Evolutionary conservation across 2,329 filamentous ascomycete species (phyloP).

Genomic region (Cryphonectria nitschkei): DNA sequence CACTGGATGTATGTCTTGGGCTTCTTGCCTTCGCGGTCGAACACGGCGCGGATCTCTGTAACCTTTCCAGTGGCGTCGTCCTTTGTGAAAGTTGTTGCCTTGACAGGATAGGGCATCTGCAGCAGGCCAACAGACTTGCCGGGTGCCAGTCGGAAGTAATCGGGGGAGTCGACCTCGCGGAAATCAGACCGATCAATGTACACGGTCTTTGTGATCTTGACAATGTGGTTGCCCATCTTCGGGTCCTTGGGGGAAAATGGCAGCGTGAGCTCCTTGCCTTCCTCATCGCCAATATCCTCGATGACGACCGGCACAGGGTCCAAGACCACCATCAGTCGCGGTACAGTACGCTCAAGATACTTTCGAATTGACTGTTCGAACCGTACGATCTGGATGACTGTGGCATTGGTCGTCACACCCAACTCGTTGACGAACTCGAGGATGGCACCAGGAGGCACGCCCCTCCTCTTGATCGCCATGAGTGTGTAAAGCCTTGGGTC

Average conservation of each 20-base stretch:
- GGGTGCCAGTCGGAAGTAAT: constrained; percentile 73
- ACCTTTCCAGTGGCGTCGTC: constrained; percentile 54
- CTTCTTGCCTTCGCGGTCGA: constrained; percentile 37
- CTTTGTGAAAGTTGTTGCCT: constrained; percentile 65
- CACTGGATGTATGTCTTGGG: constrained; percentile 62
- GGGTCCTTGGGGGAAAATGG: constrained; percentile 61
- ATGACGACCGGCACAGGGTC: constrained; percentile 84
- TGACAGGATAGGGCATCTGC: constrained; percentile 66
- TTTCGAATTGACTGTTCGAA: constrained; percentile 85
- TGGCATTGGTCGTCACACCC: constrained; percentile 81
- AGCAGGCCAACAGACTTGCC: constrained; percentile 70
- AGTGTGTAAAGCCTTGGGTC: constrained; percentile 89
- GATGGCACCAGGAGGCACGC: constrained; percentile 85
- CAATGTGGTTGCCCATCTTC: constrained; percentile 39
- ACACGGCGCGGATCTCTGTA: constrained; percentile 35
- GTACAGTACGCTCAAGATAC: constrained; percentile 86
- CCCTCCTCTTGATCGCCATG: constrained; percentile 79
- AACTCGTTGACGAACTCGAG: constrained; percentile 90
- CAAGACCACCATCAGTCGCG: constrained; percentile 85
- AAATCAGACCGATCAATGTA: constrained; percentile 75
- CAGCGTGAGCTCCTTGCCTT: constrained; percentile 62
- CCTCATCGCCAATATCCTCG: constrained; percentile 73
- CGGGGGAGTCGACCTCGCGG: constrained; percentile 65
- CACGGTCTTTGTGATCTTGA: constrained; percentile 62
- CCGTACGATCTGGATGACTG: constrained; percentile 77